Conservation (phyloP, 2,329 filamentous ascomycete genomes). For the Cladophialophora chaetospira region DNA sequence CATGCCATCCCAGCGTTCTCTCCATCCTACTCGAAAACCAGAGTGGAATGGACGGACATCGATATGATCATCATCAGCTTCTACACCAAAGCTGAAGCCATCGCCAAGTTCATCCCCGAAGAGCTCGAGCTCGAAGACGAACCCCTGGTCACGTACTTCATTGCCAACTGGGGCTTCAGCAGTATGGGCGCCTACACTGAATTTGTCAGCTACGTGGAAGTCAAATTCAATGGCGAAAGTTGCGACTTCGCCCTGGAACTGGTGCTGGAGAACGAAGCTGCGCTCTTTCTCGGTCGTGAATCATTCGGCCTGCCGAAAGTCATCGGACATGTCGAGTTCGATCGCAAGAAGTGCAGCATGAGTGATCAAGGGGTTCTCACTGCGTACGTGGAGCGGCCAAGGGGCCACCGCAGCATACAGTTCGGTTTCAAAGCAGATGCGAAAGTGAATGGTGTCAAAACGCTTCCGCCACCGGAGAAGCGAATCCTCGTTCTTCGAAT, state of each 20-base stretch:
- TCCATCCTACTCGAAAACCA: neutral
- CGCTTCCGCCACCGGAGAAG: neutral
- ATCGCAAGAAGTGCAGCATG: neutral
- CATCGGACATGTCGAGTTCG: neutral
- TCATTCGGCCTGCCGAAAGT: neutral
- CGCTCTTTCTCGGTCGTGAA: neutral
- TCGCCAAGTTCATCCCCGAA: neutral
- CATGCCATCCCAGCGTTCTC: neutral
- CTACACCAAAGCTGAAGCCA: neutral
- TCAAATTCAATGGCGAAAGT: neutral
- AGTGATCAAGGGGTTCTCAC: neutral
- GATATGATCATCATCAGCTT: constrained; percentile 1
- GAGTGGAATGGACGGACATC: neutral
- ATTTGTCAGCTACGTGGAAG: neutral
- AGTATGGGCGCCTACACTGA: neutral
- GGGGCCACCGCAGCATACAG: neutral
- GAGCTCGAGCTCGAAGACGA: neutral
- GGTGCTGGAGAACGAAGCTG: neutral
- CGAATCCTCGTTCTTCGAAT: neutral
- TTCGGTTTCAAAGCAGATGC: neutral
- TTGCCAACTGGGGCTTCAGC: neutral
- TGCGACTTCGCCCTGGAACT: constrained; percentile 2
- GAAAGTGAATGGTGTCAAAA: neutral
- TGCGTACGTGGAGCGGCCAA: neutral
- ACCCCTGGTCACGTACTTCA: neutral